Percentiles rank a stretch among this genome's conserved stretches.
Evolutionary conservation across 805 yeast species (phyloP).

Genomic region (Myxozyma sirexii): DNA sequence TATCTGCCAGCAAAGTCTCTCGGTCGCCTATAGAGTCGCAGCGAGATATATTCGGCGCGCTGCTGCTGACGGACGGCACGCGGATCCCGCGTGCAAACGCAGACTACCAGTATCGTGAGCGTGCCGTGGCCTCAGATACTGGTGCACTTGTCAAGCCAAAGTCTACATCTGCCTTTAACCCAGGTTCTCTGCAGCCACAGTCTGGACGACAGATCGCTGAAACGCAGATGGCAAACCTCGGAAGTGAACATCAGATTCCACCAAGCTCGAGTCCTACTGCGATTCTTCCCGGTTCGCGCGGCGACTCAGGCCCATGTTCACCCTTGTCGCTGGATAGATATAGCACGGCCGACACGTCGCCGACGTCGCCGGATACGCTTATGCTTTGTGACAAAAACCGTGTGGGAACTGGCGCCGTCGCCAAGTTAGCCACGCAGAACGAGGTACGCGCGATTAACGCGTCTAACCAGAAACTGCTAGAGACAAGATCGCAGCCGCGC

Average conservation of each 20-base stretch:
- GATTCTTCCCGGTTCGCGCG: too few relatives aligned
- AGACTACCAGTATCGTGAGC: constrained; percentile 1
- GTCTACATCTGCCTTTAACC: background rate
- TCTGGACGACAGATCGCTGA: too few relatives aligned
- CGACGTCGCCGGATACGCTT: background rate
- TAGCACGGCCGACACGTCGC: background rate
- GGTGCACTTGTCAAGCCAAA: background rate
- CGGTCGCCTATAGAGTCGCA: background rate
- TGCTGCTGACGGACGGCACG: background rate
- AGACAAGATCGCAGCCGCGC: background rate
- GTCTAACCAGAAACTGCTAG: background rate
- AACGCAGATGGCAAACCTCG: too few relatives aligned
- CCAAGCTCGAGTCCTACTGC: too few relatives aligned
- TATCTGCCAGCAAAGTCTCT: background rate
- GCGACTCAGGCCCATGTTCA: too few relatives aligned
- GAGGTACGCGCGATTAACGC: background rate
- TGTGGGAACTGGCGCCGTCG: background rate
- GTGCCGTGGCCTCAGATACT: background rate
- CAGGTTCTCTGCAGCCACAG: too few relatives aligned
- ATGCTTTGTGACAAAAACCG: background rate
- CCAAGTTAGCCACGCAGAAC: background rate
- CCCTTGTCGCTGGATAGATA: too few relatives aligned
- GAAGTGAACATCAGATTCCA: too few relatives aligned
- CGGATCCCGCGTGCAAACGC: constrained; percentile 4
- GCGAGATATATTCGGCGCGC: constrained; percentile 2